Evolutionary conservation across 495 filamentous ascomycete species (phyloP), one percentile per base, ranked within the genome.

Genomic region (Cryomyces antarcticus): DNA sequence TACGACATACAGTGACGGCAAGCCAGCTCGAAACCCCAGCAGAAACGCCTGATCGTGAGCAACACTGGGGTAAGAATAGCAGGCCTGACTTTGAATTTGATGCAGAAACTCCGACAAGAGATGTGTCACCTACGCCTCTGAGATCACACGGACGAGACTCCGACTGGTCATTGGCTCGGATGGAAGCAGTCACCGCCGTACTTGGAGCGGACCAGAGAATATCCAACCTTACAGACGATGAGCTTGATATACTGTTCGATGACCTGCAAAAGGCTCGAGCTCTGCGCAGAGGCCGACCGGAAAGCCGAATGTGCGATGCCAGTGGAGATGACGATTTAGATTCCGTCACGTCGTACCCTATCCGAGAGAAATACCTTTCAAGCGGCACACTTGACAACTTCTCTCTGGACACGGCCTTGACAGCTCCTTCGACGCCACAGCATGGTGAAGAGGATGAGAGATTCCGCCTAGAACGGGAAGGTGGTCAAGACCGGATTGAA

Each of bases 371-470:
- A 54, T 95, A 96, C 58, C 77, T 92, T 68, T 94, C 86, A 4
- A 89, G 80, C 54, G 86, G 86, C 10, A 99, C 92, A 4, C 68
- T 94, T 34, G 89, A 99, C 56, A 93, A 93, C 57, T 89, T 96
- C 54, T 96, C 92, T 10, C 68, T 96, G 24, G 89, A 99, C 52
- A 99, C 92, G 4, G 77, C 77, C 2, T 69, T 96, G 35, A 99
- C 89, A 2, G 81, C 93, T 67, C 89, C 92, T 5, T 87, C 83
- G 1, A 95, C 87, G 2, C 88, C 89, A 31, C 82, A 75, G 41
- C 76, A 74, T 37, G 74, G 72, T 28, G 87, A 88, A 39, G 66
- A 67, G 5, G 82, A 84, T 37, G 76, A 84, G 31, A 70, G 72
- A 38, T 60, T 94, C 41, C 72, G 75, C 42, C 70, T 79, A 41